Evolutionary conservation across 2,329 filamentous ascomycete species (phyloP).

Genomic region (Trichoderma sp.): DNA sequence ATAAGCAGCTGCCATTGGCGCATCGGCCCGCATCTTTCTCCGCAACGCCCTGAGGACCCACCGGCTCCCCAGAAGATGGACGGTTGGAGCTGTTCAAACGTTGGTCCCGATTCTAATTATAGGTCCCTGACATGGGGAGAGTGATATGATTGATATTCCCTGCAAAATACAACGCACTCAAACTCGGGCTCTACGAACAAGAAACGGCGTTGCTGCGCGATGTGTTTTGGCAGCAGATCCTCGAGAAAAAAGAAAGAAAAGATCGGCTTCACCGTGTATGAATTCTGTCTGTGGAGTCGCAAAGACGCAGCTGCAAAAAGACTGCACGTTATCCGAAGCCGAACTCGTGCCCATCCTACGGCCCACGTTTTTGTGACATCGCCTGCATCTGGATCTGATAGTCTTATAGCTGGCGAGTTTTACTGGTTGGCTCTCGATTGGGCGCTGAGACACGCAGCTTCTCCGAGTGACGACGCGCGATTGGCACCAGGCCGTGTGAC

Average conservation of each 20-base stretch:
- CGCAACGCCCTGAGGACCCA: neutral
- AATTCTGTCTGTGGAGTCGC: neutral
- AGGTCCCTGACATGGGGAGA: neutral
- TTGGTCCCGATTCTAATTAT: conserved; percentile 5
- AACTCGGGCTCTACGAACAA: neutral
- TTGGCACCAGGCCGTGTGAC: conserved; percentile 18
- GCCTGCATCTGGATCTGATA: conserved; percentile 6
- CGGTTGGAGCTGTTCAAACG: too few relatives aligned
- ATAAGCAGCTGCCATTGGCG: neutral
- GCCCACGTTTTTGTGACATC: conserved; percentile 17
- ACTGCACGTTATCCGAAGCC: too few relatives aligned
- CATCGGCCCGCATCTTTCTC: conserved; percentile 11
- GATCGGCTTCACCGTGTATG: neutral
- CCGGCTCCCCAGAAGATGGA: too few relatives aligned
- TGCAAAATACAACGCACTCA: neutral
- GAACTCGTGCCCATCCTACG: neutral
- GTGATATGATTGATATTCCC: neutral
- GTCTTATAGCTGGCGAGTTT: neutral
- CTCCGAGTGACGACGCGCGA: neutral
- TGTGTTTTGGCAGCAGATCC: neutral
- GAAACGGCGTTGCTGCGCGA: neutral
- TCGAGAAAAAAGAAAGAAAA: neutral
- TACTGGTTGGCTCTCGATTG: neutral
- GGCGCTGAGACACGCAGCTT: neutral
- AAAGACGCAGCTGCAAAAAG: too few relatives aligned